Conservation (phyloP, 371 early-diverging fungal species). For the Mucor lusitanicus region DNA sequence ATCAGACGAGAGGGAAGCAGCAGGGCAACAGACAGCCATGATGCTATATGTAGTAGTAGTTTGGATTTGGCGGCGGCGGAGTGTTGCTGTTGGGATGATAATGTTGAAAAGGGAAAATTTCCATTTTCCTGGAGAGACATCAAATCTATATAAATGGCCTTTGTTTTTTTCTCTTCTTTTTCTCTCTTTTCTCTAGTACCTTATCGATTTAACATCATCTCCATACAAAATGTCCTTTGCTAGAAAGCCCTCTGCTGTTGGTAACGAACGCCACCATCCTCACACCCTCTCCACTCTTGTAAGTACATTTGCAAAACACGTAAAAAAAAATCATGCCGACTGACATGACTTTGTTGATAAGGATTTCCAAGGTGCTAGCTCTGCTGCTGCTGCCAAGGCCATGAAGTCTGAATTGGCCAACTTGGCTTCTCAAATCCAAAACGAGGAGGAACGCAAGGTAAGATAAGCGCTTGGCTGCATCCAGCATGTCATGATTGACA, state of each 20-base stretch:
- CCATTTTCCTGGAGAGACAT: not conserved
- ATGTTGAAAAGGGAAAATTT: not conserved
- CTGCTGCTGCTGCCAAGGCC: conserved; percentile 67
- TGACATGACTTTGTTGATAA: conserved; percentile 6
- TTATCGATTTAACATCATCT: not conserved
- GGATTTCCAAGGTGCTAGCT: conserved; percentile 71
- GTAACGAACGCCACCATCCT: conserved; percentile 54
- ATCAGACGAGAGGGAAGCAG: not conserved
- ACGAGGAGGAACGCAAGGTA: conserved; percentile 62
- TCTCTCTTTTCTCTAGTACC: not conserved
- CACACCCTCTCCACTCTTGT: conserved; percentile 64
- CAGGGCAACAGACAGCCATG: not conserved
- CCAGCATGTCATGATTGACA: not conserved
- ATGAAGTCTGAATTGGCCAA: conserved; percentile 66
- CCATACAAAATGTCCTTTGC: conserved; percentile 27
- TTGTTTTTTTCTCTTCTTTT: not conserved
- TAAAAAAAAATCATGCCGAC: not conserved
- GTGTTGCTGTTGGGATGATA: not conserved
- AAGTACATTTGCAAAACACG: conserved; percentile 20
- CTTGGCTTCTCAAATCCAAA: conserved; percentile 51
- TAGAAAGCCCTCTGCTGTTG: conserved; percentile 38
- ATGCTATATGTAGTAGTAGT: not conserved
- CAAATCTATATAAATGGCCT: not conserved
- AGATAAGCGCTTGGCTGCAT: not conserved
- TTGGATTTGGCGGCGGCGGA: not conserved